Evolutionary conservation across 2,329 filamentous ascomycete species (phyloP).

Genomic region (Hysterium pulicare): DNA sequence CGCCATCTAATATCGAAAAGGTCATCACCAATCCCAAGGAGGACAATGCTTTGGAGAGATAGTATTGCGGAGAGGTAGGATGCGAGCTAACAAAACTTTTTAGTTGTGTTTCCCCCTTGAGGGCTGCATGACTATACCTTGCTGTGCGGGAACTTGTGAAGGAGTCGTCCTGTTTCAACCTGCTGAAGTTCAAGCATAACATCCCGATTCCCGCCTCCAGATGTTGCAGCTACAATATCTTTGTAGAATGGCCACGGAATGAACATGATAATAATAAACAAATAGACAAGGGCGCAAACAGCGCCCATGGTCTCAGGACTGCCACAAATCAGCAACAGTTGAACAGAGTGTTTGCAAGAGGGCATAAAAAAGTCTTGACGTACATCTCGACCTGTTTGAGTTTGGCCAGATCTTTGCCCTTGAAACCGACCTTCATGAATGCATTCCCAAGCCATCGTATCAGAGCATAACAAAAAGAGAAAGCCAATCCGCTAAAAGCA

Average conservation of each 20-base stretch:
- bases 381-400: conserved; percentile 70
- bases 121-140: conserved; percentile 59
- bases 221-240: conserved; percentile 92
- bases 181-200: conserved; percentile 71
- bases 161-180: conserved; percentile 75
- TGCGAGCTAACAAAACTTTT: conserved; percentile 61
- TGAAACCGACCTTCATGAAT: conserved; percentile 84
- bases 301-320: conserved; percentile 95
- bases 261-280: conserved; percentile 84
- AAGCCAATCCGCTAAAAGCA: conserved; percentile 81
- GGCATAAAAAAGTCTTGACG: conserved; percentile 23
- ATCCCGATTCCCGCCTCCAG: conserved; percentile 87
- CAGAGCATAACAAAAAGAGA: conserved; percentile 75
- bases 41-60: conserved; percentile 83
- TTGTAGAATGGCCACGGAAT: conserved; percentile 98
- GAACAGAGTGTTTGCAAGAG: conserved; percentile 4
- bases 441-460: conserved; percentile 90
- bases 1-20: conserved; percentile 98
- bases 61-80: conserved; percentile 93
- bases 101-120: neutral
- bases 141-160: conserved; percentile 90
- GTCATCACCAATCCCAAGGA: conserved; percentile 92
- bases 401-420: conserved; percentile 86
- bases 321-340: conserved; percentile 19
- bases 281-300: conserved; percentile 86